A percentile compares a stretch with the other conserved stretches of the same genome.
These are phyloP conservation scores for Rhodotorula babjevae DNA, from an alignment of 768 basidiomycete species.

Conservation along the genomic window DNA sequence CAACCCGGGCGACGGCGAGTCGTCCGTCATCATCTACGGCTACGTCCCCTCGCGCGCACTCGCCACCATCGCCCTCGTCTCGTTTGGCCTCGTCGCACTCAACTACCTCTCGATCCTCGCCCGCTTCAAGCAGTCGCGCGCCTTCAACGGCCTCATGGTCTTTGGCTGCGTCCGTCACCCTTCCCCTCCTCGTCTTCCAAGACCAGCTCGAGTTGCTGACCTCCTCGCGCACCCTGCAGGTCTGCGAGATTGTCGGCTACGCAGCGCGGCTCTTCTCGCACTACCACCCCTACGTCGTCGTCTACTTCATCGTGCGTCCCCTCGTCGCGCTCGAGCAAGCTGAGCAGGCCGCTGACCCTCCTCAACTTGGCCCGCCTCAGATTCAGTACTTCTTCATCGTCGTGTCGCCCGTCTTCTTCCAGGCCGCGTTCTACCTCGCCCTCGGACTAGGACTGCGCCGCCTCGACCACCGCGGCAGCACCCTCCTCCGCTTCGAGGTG, in stretches of 20 bases:
- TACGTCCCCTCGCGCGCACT: slow-evolving; percentile 8
- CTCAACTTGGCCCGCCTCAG: background rate
- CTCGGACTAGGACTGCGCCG: slow-evolving; percentile 42
- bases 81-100: slow-evolving; percentile 18
- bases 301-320: slow-evolving; percentile 17
- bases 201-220: too few species aligned
- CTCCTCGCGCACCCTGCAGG: background rate
- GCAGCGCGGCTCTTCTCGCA: slow-evolving; percentile 12
- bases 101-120: slow-evolving; percentile 9
- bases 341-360: too few species aligned
- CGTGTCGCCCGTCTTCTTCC: slow-evolving; percentile 23
- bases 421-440: slow-evolving; percentile 46
- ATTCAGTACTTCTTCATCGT: slow-evolving; percentile 27
- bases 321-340: too few species aligned
- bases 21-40: slow-evolving; percentile 22
- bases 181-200: background rate
- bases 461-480: slow-evolving; percentile 31
- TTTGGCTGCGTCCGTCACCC: slow-evolving; percentile 11
- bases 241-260: slow-evolving; percentile 27
- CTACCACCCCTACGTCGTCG: slow-evolving; percentile 17
- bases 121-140: background rate
- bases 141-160: slow-evolving; percentile 13
- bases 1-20: slow-evolving; percentile 14
- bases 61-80: slow-evolving; percentile 17
- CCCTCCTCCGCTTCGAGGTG: slow-evolving; percentile 40